Evolutionary conservation across 1,139 yeast genomes (phyloP), one percentile per base, ranked within the genome.

Genomic region (Debaryomyces psychrophilus): DNA sequence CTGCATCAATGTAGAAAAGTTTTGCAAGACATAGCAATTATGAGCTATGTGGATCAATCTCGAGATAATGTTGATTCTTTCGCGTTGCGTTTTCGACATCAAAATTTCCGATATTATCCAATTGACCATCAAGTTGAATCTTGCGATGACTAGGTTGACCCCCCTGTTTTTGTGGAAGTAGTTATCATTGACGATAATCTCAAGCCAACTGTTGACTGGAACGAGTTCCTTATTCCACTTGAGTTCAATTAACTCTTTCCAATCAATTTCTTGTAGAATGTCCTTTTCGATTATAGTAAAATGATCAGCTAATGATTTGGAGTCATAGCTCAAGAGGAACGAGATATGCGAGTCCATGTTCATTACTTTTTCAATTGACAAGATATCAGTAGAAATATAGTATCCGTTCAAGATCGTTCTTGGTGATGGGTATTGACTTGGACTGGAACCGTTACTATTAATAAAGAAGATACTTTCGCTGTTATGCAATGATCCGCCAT

Each of bases 61-160:
- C 17, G 90, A 83, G 12, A 92, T 79, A 1, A 92, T 78, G 46
- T 80, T 76, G 36, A 82, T 82, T 52, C 93, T 74, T 56, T 87
- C 83, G 9, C 69, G 71, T 33, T 77, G 69, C 35, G 75, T 71
- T 46, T 76, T 76, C 7, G 97, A 89, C 50, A 93, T 69, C 12
- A 90, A 65, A 45, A 93, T 80, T 66, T 93, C 97, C 1, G 97
- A 88, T 36, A 89, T 84, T 41, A 90, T 84, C 99, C 99, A 93
- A 60, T 89, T 89, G 5, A 89, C 90, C 77, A 89, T 86, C 46
- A 93, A 70, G 59, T 92, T 90, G 71, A 92, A 93, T 54, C 99
- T 75, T 0, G 95, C 79, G 44, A 90, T 85, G n/a, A 90, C 93
- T 44, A 92, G 68, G 56, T 89, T 90, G 26, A 90, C 84, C 0